Base-by-base conservation (phyloP, 345 rosid genomes). In the Citrus reticulata region DNA sequence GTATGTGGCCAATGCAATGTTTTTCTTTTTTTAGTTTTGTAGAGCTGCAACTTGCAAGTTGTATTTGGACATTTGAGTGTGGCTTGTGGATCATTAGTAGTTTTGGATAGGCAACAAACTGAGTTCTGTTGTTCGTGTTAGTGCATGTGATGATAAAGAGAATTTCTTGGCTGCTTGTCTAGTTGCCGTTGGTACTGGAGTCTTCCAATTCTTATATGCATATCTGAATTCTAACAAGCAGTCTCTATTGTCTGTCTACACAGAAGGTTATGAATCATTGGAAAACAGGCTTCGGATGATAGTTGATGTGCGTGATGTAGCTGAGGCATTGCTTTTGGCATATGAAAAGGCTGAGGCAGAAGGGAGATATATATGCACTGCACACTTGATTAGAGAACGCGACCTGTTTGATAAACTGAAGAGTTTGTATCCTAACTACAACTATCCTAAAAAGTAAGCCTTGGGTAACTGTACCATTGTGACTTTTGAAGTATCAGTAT, bases 341-440 rank as follows among this genome's bases (percentile, higher is more conserved):
- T 89, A 91, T 63, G 92, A 87, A 86, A 90, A 88, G 72, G 62
- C 83, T 22, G 85, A 81, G 70, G 87, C 86, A 0, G 71, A 81
- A 83, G 88, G 93, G 46, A 85, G 97, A 85, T 91, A 93, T 77
- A 73, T 90, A 63, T 89, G 95, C 75, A 22, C 55, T 7, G 65
- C 89, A 35, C 79, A 90, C 80, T 1, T 10, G 27, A 65, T 79
- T 17, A 80, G 25, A 71, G 78, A 71, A 29, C 55, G 11, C 10
- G 80, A 78, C 34, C 29, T 90, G 57, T 84, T 91, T 32, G 87
- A 85, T 75, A 89, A 85, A 72, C 83, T 92, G 69, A 89, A 81
- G 85, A 86, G 76, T 51, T 69, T 86, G 42, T 94, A 84, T 81
- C 92, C 92, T n/a, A 71, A 80, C 74, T 91, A 84, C 81, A 87